phyloP scores from a whole-genome alignment of 208 protist genomes.

The Trypanosoma conorhini region DNA sequence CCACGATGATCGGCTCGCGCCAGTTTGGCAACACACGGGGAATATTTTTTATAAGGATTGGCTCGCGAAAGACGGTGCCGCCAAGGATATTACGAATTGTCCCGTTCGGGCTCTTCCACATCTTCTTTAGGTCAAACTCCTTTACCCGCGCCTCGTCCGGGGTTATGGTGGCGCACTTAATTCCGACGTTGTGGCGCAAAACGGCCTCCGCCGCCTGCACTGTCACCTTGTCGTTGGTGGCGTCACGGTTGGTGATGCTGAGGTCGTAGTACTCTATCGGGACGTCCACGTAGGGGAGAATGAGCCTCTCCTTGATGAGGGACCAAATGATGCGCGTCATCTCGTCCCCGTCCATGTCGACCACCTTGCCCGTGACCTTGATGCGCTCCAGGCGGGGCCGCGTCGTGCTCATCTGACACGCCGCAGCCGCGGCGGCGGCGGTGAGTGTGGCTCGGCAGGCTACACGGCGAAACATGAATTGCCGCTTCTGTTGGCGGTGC shows the following conservation, averaged over 20 bases:
- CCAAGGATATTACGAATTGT: slow-evolving; percentile 99
- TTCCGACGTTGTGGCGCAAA: slow-evolving; percentile 94
- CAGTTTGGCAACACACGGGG: slow-evolving; percentile 93
- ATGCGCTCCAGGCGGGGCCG: slow-evolving; percentile 59
- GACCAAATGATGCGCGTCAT: slow-evolving; percentile 98
- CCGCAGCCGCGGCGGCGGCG: slow-evolving; percentile 5
- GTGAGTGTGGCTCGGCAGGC: slow-evolving; percentile 11
- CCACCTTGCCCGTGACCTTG: slow-evolving; percentile 90
- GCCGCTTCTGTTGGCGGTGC: background rate
- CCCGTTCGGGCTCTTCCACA: slow-evolving; percentile 99
- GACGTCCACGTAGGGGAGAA: slow-evolving; percentile 96
- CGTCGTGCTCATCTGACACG: slow-evolving; percentile 51
- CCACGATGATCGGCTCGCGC: slow-evolving; percentile 96
- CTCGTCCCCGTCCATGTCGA: slow-evolving; percentile 98
- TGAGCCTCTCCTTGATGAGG: slow-evolving; percentile 97
- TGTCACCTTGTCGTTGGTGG: slow-evolving; percentile 96
- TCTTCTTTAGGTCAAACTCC: slow-evolving; percentile 98
- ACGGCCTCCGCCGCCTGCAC: slow-evolving; percentile 96
- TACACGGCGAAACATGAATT: slow-evolving; percentile 61
- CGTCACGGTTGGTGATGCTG: slow-evolving; percentile 93
- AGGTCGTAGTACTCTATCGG: slow-evolving; percentile 98
- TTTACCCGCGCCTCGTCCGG: slow-evolving; percentile 96
- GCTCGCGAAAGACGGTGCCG: slow-evolving; percentile 98
- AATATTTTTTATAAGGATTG: slow-evolving; percentile 96
- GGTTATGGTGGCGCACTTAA: slow-evolving; percentile 99